These are phyloP conservation scores for Mycena vitilis DNA, from an alignment of 768 basidiomycete species.

Conservation along the genomic window DNA sequence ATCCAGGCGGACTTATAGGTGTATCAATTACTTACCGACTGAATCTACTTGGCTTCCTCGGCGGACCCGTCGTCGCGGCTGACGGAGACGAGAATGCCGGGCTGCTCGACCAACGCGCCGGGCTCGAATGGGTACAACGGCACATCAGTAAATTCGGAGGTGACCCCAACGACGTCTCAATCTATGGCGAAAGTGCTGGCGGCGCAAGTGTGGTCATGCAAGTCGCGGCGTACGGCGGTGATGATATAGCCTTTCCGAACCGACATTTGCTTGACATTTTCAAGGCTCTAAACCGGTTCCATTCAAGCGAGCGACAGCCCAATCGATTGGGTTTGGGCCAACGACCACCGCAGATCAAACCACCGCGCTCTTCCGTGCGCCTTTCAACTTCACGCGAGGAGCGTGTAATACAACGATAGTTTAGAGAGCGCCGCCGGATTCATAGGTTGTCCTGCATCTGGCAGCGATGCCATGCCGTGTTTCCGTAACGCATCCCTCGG, in stretches of 20 bases:
- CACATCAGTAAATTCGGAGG: slow-evolving; percentile 52
- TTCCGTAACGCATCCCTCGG: slow-evolving; percentile 51
- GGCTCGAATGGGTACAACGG: slow-evolving; percentile 54
- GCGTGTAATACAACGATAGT: too few species aligned
- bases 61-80: slow-evolving; percentile 44
- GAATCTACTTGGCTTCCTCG: slow-evolving; percentile 46
- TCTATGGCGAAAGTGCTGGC: slow-evolving; percentile 55
- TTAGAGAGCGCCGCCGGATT: slow-evolving; percentile 45
- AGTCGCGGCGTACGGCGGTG: slow-evolving; percentile 56
- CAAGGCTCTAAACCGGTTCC: slow-evolving; percentile 49
- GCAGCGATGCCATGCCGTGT: slow-evolving; percentile 47
- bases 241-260: neutral
- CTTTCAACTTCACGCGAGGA: too few species aligned
- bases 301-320: slow-evolving; percentile 54
- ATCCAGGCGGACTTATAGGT: slow-evolving; percentile 46
- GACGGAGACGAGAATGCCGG: slow-evolving; percentile 55
- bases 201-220: slow-evolving; percentile 60
- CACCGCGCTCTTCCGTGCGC: slow-evolving; percentile 49
- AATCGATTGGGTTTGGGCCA: slow-evolving; percentile 57
- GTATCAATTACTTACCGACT: slow-evolving; percentile 50
- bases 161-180: slow-evolving; percentile 47
- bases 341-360: slow-evolving; percentile 43
- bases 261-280: neutral
- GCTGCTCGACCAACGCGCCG: slow-evolving; percentile 54
- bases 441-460: slow-evolving; percentile 45